phyloP scores from a whole-genome alignment of 805 yeast species.

The Wickerhamiella kurtzmanii region DNA sequence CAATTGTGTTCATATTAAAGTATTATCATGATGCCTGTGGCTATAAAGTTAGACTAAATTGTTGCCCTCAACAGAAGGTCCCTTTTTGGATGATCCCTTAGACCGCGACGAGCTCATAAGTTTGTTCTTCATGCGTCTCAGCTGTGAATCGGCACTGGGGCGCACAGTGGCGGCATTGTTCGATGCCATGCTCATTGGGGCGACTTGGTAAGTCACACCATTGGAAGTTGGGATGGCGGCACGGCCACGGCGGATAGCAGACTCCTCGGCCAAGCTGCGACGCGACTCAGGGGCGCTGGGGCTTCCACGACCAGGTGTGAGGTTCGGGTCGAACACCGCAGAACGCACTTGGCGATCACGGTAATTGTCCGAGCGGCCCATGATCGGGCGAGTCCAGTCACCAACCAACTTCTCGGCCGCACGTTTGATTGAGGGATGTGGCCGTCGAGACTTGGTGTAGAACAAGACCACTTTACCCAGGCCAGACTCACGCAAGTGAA shows the following conservation, averaged over 20 bases:
- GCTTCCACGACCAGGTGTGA: conserved; percentile 7
- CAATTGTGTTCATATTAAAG: neutral
- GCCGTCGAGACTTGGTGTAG: conserved; percentile 79
- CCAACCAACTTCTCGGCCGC: conserved; percentile 84
- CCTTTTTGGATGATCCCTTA: neutral
- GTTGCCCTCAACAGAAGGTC: conserved; percentile 41
- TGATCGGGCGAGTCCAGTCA: conserved; percentile 96
- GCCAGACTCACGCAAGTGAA: conserved; percentile 87
- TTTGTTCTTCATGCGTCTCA: conserved; percentile 59
- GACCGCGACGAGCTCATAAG: conserved; percentile 23
- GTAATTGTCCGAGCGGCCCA: conserved; percentile 89
- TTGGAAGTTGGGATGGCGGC: conserved; percentile 94
- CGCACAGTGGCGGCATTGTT: conserved; percentile 37
- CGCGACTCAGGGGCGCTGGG: conserved; percentile 5
- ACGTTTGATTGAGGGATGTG: conserved; percentile 75
- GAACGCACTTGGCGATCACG: conserved; percentile 68
- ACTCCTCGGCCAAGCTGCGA: conserved; percentile 61
- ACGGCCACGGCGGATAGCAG: conserved; percentile 81
- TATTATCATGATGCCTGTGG: neutral
- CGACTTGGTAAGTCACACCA: conserved; percentile 77
- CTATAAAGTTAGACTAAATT: conserved; percentile 11
- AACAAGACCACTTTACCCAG: conserved; percentile 88
- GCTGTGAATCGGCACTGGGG: conserved; percentile 57
- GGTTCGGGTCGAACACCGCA: conserved; percentile 38
- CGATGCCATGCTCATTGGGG: conserved; percentile 61